phyloP scores from a whole-genome alignment of 1,284 basidiomycete species.

The Malassezia restricta region DNA sequence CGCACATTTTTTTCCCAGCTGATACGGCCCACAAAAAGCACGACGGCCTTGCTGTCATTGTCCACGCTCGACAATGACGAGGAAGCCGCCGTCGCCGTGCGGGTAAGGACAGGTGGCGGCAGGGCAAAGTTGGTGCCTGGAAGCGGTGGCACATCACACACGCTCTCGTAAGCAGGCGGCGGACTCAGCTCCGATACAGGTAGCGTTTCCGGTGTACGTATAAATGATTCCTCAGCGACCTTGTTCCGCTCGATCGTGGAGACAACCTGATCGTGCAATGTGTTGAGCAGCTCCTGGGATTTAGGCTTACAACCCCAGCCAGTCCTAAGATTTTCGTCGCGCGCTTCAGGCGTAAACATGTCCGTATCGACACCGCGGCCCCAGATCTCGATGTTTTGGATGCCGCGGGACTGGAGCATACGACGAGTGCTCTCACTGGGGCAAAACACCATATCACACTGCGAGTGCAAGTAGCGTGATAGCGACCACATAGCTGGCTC shows the following conservation, averaged over 20 bases:
- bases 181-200: conserved; percentile 36
- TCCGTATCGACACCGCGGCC: conserved; percentile 46
- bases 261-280: conserved; percentile 10
- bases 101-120: conserved; percentile 26
- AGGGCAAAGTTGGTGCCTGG: conserved; percentile 23
- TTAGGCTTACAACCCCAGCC: conserved; percentile 48
- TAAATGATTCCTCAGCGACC: conserved; percentile 24
- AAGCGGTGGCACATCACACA: conserved; percentile 30
- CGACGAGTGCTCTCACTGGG: conserved; percentile 51
- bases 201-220: conserved; percentile 46
- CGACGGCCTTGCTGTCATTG: conserved; percentile 35
- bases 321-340: conserved; percentile 48
- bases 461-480: conserved; percentile 31
- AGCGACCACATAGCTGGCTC: conserved; percentile 49
- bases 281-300: conserved; percentile 20
- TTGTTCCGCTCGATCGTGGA: not conserved
- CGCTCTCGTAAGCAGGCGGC: conserved; percentile 37
- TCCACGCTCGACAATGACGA: conserved; percentile 7
- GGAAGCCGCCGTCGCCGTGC: not conserved
- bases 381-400: conserved; percentile 52
- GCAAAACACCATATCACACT: conserved; percentile 51
- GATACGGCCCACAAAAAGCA: conserved; percentile 48
- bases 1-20: conserved; percentile 55
- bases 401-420: conserved; percentile 50
- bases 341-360: conserved; percentile 46